Evolutionary conservation across 2,329 filamentous ascomycete genomes (phyloP), one percentile per base, ranked within the genome.

Genomic region (Verticillium klebahnii): DNA sequence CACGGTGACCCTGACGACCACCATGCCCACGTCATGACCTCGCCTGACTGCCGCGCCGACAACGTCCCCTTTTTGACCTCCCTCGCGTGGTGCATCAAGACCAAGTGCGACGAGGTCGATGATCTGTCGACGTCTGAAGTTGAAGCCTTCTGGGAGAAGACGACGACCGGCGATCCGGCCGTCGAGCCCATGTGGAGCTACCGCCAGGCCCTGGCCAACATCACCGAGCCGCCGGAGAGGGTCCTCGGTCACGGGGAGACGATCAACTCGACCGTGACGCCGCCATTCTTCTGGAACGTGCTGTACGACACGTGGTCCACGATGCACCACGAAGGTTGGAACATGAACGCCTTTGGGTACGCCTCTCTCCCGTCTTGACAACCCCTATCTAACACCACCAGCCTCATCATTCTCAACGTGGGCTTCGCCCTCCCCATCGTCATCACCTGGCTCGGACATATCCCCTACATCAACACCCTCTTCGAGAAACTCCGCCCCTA

Each of bases 401-500:
- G 29, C 29, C 29, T 29, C 29, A 29, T 29, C 5, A 29, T 29
- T 29, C 29, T 29, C 29, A 29, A 29, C 12, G 34, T 52, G 15
- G 58, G 58, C 23, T 59, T 59, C 12, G 45, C 39, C 7, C 29
- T 36, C 3, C 58, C 58, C 31, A 54, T 59, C 11, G 5, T 59
- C 14, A 45, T 59, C n/a, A 59, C 40, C 2, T 32, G 29, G 15
- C 31, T 59, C 4, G 58, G 58, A 12, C 31, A 55, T n/a, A 32
- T 59, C 5, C 58, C 58, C 25, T 59, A 15, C 45, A 12, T 59
- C 15, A 29, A 55, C 25, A 25, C 12, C 40, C 5, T 29, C 29
- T 29, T 29, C 5, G 29, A 29, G 29, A 29, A 31, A 67, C 23
- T 69, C 67, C 60, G 34, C 73, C 34, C 73, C 11, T 74, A 71